Percentiles rank a stretch among this genome's conserved stretches.
These are phyloP conservation scores for Dianthus caryophyllus DNA, from an alignment of 148 eudicot genomes.

Conservation along the genomic window DNA sequence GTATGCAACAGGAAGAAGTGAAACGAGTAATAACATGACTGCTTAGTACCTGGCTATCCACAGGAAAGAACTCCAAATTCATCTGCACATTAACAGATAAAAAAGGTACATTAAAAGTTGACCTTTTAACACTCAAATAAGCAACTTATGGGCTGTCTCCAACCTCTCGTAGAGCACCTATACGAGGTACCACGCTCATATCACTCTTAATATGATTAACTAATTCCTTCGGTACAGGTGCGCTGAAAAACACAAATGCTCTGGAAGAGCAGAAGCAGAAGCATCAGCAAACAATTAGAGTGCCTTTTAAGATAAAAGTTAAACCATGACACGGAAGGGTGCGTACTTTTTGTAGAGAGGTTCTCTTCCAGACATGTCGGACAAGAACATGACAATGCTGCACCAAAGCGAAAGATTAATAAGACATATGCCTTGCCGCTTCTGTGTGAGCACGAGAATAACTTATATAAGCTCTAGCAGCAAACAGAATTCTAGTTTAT, in stretches of 20 bases:
- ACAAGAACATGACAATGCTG: conserved; percentile 95
- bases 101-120: conserved; percentile 1
- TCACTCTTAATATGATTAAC: conserved; percentile 80
- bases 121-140: not conserved
- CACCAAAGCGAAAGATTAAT: conserved; percentile 24
- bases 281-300: conserved; percentile 19
- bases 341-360: conserved; percentile 90
- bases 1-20: not conserved
- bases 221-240: conserved; percentile 71
- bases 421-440: conserved; percentile 1
- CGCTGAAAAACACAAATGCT: conserved; percentile 85
- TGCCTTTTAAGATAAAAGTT: not conserved
- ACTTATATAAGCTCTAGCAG: too few relatives aligned
- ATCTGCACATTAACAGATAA: conserved; percentile 47
- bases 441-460: not conserved
- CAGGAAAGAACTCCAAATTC: conserved; percentile 93
- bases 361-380: conserved; percentile 99
- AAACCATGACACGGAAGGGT: not conserved
- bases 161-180: conserved; percentile 97
- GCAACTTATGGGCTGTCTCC: conserved; percentile 7
- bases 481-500: too few relatives aligned
- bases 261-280: conserved; percentile 33
- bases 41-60: conserved; percentile 77
- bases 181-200: conserved; percentile 89
- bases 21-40: conserved; percentile 1